Evolutionary conservation across 106 monocot species (phyloP).

Genomic region (Dactylorhiza incarnata): DNA sequence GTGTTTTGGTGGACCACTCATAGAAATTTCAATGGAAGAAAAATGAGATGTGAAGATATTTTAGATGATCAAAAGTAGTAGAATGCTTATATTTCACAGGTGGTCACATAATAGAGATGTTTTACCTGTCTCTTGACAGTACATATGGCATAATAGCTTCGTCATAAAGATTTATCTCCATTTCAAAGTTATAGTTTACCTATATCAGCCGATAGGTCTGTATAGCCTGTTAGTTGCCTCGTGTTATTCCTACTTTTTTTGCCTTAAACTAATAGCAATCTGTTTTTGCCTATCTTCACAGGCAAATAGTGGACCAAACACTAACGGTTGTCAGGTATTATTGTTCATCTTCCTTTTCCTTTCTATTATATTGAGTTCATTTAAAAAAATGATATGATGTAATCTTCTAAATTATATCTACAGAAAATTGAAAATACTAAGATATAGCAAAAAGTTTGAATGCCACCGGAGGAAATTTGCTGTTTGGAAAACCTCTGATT

Average conservation of each 20-base stretch:
- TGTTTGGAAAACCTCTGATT: too few relatives aligned
- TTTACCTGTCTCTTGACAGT: not conserved
- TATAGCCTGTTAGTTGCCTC: not conserved
- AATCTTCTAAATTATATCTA: not conserved
- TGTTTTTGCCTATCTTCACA: constrained; percentile 26
- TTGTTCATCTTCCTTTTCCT: not conserved
- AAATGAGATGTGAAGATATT: too few relatives aligned
- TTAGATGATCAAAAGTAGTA: too few relatives aligned
- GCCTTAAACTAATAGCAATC: not conserved
- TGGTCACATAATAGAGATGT: not conserved
- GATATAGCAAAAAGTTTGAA: not conserved
- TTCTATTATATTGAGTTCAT: not conserved
- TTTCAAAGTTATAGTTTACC: not conserved
- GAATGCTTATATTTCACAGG: too few relatives aligned
- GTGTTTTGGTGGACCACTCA: not conserved
- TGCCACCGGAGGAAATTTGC: not conserved
- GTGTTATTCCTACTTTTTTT: not conserved
- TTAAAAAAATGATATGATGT: not conserved
- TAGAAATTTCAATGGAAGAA: not conserved
- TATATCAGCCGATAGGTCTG: not conserved
- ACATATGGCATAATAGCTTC: not conserved
- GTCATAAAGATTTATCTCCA: not conserved
- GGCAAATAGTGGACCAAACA: constrained; percentile 89
- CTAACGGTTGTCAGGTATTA: constrained; percentile 89
- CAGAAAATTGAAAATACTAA: not conserved